Conservation (phyloP, 2,329 filamentous ascomycete genomes). For the Sporothrix brasiliensis region DNA sequence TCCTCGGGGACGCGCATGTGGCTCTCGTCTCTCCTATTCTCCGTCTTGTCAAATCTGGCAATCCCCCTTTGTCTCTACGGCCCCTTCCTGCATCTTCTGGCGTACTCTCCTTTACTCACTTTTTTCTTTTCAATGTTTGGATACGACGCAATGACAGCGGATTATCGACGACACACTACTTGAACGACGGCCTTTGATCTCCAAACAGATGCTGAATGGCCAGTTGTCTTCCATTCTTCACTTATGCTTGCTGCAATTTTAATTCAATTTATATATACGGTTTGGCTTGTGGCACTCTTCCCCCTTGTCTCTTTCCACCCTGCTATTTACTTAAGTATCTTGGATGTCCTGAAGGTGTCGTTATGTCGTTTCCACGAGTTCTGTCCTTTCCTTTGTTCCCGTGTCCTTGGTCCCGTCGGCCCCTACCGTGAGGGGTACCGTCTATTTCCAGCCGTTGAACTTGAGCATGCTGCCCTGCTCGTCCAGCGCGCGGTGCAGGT, state of each 20-base stretch:
- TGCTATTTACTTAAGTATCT: neutral
- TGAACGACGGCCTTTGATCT: too few relatives aligned
- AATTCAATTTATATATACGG: slow-evolving; percentile 15
- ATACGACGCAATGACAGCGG: too few relatives aligned
- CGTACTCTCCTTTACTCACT: neutral
- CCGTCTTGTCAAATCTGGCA: neutral
- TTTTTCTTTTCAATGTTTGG: neutral
- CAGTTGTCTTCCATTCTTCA: neutral
- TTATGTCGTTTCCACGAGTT: neutral
- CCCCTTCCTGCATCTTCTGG: neutral
- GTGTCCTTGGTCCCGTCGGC: neutral
- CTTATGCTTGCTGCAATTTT: neutral
- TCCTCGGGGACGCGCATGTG: neutral
- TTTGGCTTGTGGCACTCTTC: neutral
- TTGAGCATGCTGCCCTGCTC: slow-evolving; percentile 86
- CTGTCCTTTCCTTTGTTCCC: neutral
- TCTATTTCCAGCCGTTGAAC: slow-evolving; percentile 54
- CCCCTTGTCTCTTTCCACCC: neutral
- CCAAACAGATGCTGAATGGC: too few relatives aligned
- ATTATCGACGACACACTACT: too few relatives aligned
- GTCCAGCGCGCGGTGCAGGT: slow-evolving; percentile 81
- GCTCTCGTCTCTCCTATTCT: neutral
- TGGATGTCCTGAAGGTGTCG: neutral
- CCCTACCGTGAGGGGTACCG: neutral
- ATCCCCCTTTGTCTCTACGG: neutral